A percentile compares a stretch with the other conserved stretches of the same genome.
These are phyloP conservation scores for Casaregolazyma lundiana DNA, from an alignment of 1,139 yeast species.

Conservation along the genomic window DNA sequence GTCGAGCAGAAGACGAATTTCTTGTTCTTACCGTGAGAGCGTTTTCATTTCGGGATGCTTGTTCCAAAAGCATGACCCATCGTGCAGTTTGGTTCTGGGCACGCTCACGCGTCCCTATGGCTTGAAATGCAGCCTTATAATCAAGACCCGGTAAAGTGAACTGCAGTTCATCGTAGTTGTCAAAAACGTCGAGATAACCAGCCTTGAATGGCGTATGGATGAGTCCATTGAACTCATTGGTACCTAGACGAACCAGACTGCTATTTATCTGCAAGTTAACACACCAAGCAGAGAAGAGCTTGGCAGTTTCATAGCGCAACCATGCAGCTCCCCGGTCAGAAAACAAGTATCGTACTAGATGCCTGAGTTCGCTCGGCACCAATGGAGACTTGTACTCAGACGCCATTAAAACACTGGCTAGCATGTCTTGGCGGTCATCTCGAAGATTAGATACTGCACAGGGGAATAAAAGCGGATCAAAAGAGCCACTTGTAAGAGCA, in stretches of 20 bases:
- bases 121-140: conserved; percentile 8
- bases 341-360: conserved; percentile 22
- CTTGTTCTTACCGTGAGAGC: conserved; percentile 13
- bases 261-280: conserved; percentile 11
- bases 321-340: conserved; percentile 31
- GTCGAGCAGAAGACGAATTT: conserved; percentile 2
- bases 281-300: conserved; percentile 27
- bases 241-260: conserved; percentile 5
- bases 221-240: conserved; percentile 10
- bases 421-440: conserved; percentile 24
- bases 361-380: conserved; percentile 21
- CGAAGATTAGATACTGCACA: conserved; percentile 24
- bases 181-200: background rate
- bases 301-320: conserved; percentile 28
- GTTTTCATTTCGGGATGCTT: conserved; percentile 24
- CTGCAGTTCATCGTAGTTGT: conserved; percentile 4
- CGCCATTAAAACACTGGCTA: conserved; percentile 28
- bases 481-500: conserved; percentile 8
- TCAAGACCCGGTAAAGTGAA: conserved; percentile 4
- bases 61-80: conserved; percentile 29
- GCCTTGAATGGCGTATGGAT: conserved; percentile 1
- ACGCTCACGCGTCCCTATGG: conserved; percentile 8
- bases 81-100: conserved; percentile 27
- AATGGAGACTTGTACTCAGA: conserved; percentile 24
- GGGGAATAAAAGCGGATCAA: conserved; percentile 21